phyloP scores from a whole-genome alignment of 352 stramenopile genomes.

The Phytophthora megakarya region DNA sequence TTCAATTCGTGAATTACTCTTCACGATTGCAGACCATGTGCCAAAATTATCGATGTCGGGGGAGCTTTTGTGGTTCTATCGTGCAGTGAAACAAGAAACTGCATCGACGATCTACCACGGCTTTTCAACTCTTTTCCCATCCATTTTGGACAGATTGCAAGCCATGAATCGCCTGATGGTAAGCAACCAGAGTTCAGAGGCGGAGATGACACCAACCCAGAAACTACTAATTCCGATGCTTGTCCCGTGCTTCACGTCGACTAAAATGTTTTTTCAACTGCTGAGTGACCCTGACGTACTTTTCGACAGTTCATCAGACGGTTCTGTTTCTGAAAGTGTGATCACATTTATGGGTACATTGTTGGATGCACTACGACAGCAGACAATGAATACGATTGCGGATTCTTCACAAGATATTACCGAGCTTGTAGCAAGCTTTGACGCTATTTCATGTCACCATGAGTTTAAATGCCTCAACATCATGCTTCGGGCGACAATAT shows the following conservation, averaged over 20 bases:
- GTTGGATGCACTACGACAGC: conserved; percentile 54
- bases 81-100: conserved; percentile 81
- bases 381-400: conserved; percentile 31
- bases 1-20: conserved; percentile 70
- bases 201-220: conserved; percentile 45
- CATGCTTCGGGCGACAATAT: conserved; percentile 71
- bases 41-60: conserved; percentile 29
- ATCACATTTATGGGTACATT: conserved; percentile 64
- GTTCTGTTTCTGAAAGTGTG: conserved; percentile 32
- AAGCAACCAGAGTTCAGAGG: conserved; percentile 28
- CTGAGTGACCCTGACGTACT: conserved; percentile 56
- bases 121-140: conserved; percentile 82
- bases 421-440: conserved; percentile 30
- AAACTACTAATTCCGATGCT: conserved; percentile 82
- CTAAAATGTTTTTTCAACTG: conserved; percentile 85
- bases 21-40: conserved; percentile 66
- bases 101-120: conserved; percentile 79
- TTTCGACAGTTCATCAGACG: conserved; percentile 17
- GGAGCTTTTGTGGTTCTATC: conserved; percentile 71
- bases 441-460: conserved; percentile 50
- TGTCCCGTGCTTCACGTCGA: conserved; percentile 79
- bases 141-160: conserved; percentile 72
- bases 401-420: conserved; percentile 10
- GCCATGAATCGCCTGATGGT: conserved; percentile 84
- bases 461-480: conserved; percentile 88